A percentile compares a stretch with the other conserved stretches of the same genome.
Evolutionary conservation across 495 filamentous ascomycete species (phyloP).

Genomic region (Oleoguttula mirabilis): DNA sequence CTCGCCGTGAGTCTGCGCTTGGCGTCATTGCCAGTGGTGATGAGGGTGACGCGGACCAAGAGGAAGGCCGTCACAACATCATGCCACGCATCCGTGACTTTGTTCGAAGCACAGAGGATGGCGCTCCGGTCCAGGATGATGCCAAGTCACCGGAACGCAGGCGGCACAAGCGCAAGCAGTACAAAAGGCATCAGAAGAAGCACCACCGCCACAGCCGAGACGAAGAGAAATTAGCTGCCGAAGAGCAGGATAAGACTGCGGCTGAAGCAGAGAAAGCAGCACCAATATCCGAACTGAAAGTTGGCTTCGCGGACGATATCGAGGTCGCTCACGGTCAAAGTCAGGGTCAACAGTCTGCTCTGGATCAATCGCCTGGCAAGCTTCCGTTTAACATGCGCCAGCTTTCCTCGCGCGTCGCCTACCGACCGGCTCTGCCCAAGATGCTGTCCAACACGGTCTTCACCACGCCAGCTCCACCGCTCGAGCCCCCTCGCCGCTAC

Average conservation of each 20-base stretch:
- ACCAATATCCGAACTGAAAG: conserved; percentile 13
- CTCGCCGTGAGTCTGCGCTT: conserved; percentile 21
- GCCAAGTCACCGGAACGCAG: conserved; percentile 22
- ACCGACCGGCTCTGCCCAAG: conserved; percentile 42
- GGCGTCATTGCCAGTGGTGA: conserved; percentile 32
- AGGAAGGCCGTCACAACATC: conserved; percentile 22
- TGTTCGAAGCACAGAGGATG: conserved; percentile 10
- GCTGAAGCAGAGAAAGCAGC: not conserved
- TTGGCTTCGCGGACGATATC: conserved; percentile 27
- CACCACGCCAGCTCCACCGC: conserved; percentile 23
- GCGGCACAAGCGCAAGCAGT: conserved; percentile 33
- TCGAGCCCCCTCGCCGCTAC: conserved; percentile 8
- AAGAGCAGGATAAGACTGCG: not conserved
- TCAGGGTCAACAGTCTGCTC: too few species aligned
- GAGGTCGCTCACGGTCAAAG: conserved; percentile 5
- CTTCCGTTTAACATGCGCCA: conserved; percentile 37
- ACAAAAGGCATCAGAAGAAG: conserved; percentile 30
- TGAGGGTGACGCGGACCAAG: conserved; percentile 38
- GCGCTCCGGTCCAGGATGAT: conserved; percentile 17
- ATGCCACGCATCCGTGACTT: conserved; percentile 35
- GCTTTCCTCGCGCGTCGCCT: conserved; percentile 36
- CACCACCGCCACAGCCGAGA: conserved; percentile 20
- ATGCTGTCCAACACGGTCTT: conserved; percentile 58
- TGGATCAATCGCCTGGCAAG: conserved; percentile 23
- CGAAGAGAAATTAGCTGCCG: conserved; percentile 8